Evolutionary conservation across 768 basidiomycete species (phyloP).

Genomic region (Coprinellus micaceus): DNA sequence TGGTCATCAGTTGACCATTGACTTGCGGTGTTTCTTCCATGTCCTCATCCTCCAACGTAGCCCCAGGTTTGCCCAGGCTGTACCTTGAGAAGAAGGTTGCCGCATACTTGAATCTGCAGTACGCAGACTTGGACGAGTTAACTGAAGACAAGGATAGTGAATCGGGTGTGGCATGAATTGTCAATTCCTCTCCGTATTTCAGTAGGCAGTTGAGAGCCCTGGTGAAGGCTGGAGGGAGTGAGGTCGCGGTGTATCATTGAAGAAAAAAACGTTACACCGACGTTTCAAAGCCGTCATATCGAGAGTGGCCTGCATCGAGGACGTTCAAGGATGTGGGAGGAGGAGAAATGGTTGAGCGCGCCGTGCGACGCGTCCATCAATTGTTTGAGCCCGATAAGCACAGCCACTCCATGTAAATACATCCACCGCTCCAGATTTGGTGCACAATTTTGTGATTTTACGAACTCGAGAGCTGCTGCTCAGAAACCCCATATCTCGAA

Average conservation of each 20-base stretch:
- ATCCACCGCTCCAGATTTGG: neutral
- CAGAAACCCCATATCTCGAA: neutral
- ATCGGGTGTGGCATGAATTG: slow-evolving; percentile 61
- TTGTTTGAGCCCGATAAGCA: neutral
- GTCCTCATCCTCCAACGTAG: slow-evolving; percentile 17
- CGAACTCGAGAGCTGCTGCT: neutral
- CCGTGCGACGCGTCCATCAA: neutral
- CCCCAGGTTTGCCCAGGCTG: slow-evolving; percentile 30
- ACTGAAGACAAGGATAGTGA: slow-evolving; percentile 65
- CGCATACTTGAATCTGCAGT: slow-evolving; percentile 71
- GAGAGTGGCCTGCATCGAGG: slow-evolving; percentile 64
- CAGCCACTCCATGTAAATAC: neutral
- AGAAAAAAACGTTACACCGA: too few species aligned
- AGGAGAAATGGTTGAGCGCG: neutral
- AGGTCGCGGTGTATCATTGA: too few species aligned
- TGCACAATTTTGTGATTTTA: slow-evolving; percentile 1
- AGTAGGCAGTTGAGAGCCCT: slow-evolving; percentile 74
- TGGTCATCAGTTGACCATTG: slow-evolving; percentile 66
- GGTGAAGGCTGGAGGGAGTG: slow-evolving; percentile 62
- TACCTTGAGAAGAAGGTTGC: slow-evolving; percentile 71
- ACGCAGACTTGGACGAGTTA: slow-evolving; percentile 80
- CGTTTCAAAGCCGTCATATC: slow-evolving; percentile 54
- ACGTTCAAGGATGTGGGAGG: neutral
- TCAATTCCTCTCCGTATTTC: slow-evolving; percentile 78
- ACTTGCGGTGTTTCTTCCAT: slow-evolving; percentile 39